Evolutionary conservation across 768 basidiomycete genomes (phyloP), one percentile per base, ranked within the genome.

Genomic region (Russula abietina): DNA sequence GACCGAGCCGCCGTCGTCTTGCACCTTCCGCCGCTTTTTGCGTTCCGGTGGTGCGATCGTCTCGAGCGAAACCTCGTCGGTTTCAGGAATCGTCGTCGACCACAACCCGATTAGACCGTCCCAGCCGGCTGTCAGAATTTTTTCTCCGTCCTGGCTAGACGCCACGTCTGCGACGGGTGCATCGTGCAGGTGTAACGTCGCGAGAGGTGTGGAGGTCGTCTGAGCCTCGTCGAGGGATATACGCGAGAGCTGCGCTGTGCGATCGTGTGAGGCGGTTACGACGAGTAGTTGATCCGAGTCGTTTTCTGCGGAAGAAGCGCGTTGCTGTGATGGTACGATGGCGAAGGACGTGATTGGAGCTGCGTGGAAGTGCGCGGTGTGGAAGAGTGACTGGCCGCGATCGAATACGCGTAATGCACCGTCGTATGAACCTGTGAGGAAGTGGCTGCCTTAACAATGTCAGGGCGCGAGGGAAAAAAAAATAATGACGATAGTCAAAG

Each of bases 91-190:
- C 1, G 71, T 69, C 4, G 85, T 85, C 64, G 87, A 84, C 88
- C 87, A 98, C 5, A 94, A 68, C 2, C 93, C 91, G 60, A 98
- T 80, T 17, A 93, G 78, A 10, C 83, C 80, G 69, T 99, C 95
- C 93, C 93, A 95, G 0, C 89, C 89, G 0, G 89, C 81, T 0
- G 93, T 93, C 38, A 98, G 77, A 19, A 98, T 76, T 62, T 86
- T 81, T 2, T 81, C 76, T 2, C 88, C 85, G 10, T 78, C 69
- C 9, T 72, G 39, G 60, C 83, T 83, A 0, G 87, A 72, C 0
- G 84, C 69, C 45, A 98, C 76, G 12, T 85, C 87, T 0, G 94
- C 87, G 38, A 98, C 75, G 0, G 93, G 86, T 0, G 83, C 81
- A 2, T 90, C 91, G 73, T 98, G 95, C 1, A 96, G 78, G 68